phyloP scores from a whole-genome alignment of 345 rosid species.

The Boechera stricta region DNA sequence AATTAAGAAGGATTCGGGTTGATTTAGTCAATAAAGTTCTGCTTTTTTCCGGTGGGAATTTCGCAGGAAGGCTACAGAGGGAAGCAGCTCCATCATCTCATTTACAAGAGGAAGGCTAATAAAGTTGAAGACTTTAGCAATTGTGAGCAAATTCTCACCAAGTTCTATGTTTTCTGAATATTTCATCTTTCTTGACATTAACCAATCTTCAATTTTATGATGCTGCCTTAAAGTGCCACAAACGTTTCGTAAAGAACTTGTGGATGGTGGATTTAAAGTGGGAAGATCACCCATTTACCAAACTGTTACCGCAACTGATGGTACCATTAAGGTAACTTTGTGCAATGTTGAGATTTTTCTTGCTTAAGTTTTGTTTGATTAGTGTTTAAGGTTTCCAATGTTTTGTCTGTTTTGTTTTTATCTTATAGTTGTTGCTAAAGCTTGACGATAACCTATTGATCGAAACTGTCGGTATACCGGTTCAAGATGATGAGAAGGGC shows the following conservation, averaged over 20 bases:
- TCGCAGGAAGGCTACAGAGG: slow-evolving; percentile 87
- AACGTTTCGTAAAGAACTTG: slow-evolving; percentile 78
- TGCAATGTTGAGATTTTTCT: slow-evolving; percentile 19
- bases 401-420: slow-evolving; percentile 10
- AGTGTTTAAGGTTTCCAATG: slow-evolving; percentile 14
- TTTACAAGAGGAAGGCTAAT: slow-evolving; percentile 79
- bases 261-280: slow-evolving; percentile 83
- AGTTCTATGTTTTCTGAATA: not conserved
- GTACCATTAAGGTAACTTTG: slow-evolving; percentile 80
- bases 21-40: not conserved
- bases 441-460: slow-evolving; percentile 84
- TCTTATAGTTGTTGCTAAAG: slow-evolving; percentile 71
- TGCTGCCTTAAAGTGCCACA: slow-evolving; percentile 64
- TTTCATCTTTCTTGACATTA: slow-evolving; percentile 17
- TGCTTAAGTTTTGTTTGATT: slow-evolving; percentile 9
- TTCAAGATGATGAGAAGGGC: slow-evolving; percentile 75
- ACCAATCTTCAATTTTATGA: slow-evolving; percentile 1
- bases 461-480: slow-evolving; percentile 98
- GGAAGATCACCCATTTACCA: slow-evolving; percentile 78
- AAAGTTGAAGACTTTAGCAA: slow-evolving; percentile 82
- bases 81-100: slow-evolving; percentile 86
- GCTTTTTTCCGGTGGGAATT: not conserved
- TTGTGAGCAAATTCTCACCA: slow-evolving; percentile 52
- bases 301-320: slow-evolving; percentile 85
- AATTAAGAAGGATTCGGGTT: not conserved